Evolutionary conservation across 2,329 filamentous ascomycete genomes (phyloP).

Genomic region (Didymella pomorum): DNA sequence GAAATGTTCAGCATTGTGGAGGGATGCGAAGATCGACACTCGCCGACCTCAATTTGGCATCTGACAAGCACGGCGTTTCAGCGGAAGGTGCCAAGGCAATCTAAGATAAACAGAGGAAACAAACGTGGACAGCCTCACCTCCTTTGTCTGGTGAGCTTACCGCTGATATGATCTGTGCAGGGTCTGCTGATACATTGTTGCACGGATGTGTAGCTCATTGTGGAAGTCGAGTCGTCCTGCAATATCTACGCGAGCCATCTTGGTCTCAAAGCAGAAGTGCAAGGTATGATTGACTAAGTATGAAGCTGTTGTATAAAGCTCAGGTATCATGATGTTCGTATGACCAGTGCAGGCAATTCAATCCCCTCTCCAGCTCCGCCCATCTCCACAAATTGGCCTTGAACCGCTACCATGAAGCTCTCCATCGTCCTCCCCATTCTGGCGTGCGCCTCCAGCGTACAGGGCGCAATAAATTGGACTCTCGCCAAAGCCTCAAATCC

Average conservation of each 20-base stretch:
- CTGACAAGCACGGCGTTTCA: constrained; percentile 15
- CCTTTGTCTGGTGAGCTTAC: neutral
- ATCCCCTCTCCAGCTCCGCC: too few relatives aligned
- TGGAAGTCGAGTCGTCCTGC: constrained; percentile 10
- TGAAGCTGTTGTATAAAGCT: constrained; percentile 8
- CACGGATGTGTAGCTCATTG: neutral
- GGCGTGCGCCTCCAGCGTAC: constrained; percentile 31
- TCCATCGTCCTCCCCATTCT: constrained; percentile 28
- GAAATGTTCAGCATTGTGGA: neutral
- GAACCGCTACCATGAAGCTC: constrained; percentile 7
- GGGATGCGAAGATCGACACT: constrained; percentile 6
- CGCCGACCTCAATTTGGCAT: neutral
- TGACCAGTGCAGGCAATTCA: too few relatives aligned
- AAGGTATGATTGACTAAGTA: neutral
- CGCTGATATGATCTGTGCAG: neutral
- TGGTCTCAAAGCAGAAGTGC: too few relatives aligned
- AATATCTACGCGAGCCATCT: neutral
- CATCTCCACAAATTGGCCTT: too few relatives aligned
- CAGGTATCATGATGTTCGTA: neutral
- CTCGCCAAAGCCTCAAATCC: constrained; percentile 40
- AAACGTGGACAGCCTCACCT: neutral
- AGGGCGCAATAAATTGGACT: constrained; percentile 38
- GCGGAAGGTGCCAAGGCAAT: constrained; percentile 16
- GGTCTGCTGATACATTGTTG: neutral
- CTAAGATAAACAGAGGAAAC: constrained; percentile 9